Evolutionary conservation across 768 basidiomycete genomes (phyloP), one percentile per base, ranked within the genome.

Genomic region (Phanerochaete carnosa): DNA sequence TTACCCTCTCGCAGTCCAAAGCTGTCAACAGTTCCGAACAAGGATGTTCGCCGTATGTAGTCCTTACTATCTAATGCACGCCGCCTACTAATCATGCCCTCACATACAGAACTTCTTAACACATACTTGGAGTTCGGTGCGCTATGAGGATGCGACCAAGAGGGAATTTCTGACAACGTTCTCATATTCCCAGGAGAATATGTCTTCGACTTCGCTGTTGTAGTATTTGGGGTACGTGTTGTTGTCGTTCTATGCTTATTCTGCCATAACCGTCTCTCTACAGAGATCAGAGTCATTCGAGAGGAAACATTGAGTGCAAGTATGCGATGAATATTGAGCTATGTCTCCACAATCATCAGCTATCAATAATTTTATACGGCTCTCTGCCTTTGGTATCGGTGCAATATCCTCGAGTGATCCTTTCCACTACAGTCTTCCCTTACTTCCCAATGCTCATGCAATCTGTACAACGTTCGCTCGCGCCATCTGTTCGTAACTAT

Each of bases 161-260:
- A 4, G 15, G 29, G 12, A 28, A 9, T 12, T 11, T 50, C 26
- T 29, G 29, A 30, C 30, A 33, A 19, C 28, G 5, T 32, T 7
- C 51, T 29, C 19, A 33, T 33, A 32, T 25, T 53, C 43, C 47
- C 65, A 92, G 91, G 92, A 50, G 92, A 95, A 75, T 94, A 94
- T 68, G 76, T 80, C 3, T 94, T 92, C 67, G 93, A 95, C 75
- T 92, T 95, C 68, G 89, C 90, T 12, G 83, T 94, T 9, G 93
- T 95, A 28, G 69, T 94, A 54, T 81, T 90, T 46, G 92, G 93
- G 72, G 92, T 94, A 73, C 56, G 88, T 77, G 7, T 53, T 50
- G 49, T 33, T 61, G 50, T 37, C 43, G 29, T 56, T 28, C 29
- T n/a, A 45, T 16, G 25, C 32, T 29, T 23, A 53, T 59, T 28